Conservation (phyloP, 116 monocot genomes). For the Papilionanthe hybrid region DNA sequence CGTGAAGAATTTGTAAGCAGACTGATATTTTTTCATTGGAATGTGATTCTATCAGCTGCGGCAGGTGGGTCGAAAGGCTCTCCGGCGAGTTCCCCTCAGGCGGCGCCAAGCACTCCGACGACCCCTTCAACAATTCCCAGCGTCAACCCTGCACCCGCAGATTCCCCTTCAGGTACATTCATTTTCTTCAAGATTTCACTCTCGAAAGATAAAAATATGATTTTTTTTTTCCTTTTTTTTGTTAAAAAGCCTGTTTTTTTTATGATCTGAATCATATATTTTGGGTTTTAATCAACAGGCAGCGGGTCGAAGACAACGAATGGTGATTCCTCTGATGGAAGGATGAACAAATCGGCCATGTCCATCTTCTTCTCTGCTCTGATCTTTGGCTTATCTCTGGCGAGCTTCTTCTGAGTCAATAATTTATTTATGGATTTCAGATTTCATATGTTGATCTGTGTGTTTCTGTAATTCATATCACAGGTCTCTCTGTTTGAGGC, state of each 20-base stretch:
- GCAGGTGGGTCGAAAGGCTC: constrained; percentile 1
- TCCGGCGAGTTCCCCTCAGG: constrained; percentile 2
- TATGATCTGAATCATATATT: too few species aligned
- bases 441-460: not conserved
- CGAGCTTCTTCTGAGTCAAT: not conserved
- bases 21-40: not conserved
- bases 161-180: not conserved
- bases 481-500: not conserved
- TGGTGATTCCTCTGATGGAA: not conserved
- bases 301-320: not conserved
- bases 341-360: not conserved
- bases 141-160: not conserved
- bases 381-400: not conserved
- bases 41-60: not conserved
- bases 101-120: constrained; percentile 8
- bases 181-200: not conserved
- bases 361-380: not conserved
- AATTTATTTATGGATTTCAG: not conserved
- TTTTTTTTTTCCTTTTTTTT: too few species aligned
- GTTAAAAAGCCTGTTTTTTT: too few species aligned
- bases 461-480: not conserved
- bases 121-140: not conserved
- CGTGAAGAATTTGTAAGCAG: not conserved
- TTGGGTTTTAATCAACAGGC: not conserved
- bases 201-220: not conserved